Evolutionary conservation across 2,329 filamentous ascomycete species (phyloP).

Genomic region (Lachnellula subtilissima): DNA sequence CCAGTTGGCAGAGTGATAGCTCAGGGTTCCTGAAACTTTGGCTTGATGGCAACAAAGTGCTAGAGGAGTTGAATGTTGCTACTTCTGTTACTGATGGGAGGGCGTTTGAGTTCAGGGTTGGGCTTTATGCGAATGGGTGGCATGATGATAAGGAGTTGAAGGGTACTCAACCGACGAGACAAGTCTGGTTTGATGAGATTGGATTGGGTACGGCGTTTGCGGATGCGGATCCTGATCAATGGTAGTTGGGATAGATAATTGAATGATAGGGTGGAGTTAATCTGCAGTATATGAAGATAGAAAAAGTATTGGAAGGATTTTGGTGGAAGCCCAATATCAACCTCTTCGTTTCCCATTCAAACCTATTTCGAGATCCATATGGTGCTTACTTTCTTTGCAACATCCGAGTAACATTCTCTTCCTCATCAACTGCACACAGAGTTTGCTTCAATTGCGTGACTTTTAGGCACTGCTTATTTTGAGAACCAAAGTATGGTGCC

Average conservation of each 20-base stretch:
- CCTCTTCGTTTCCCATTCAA: too few relatives aligned
- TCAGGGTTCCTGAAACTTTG: constrained; percentile 44
- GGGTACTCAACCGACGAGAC: constrained; percentile 39
- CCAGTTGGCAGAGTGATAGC: constrained; percentile 40
- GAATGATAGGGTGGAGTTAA: not conserved
- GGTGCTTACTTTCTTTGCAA: too few relatives aligned
- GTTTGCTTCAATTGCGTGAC: too few relatives aligned
- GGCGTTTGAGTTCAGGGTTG: constrained; percentile 43
- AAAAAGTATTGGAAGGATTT: too few relatives aligned
- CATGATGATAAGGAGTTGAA: constrained; percentile 37
- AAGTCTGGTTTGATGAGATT: constrained; percentile 49
- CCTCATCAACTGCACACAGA: too few relatives aligned
- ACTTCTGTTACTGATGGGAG: constrained; percentile 43
- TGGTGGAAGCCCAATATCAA: too few relatives aligned
- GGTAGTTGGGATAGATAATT: constrained; percentile 1
- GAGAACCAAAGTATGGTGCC: too few relatives aligned
- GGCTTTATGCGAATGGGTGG: constrained; percentile 48
- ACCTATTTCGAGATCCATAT: too few relatives aligned
- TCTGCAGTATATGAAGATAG: too few relatives aligned
- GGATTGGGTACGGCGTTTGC: constrained; percentile 38
- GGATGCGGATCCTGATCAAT: constrained; percentile 35
- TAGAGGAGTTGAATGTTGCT: constrained; percentile 36
- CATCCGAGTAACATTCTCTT: too few relatives aligned
- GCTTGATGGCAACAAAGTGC: constrained; percentile 42
- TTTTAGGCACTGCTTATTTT: too few relatives aligned